These are phyloP conservation scores for Aegle marmelos DNA, from an alignment of 345 rosid genomes.

Conservation along the genomic window DNA sequence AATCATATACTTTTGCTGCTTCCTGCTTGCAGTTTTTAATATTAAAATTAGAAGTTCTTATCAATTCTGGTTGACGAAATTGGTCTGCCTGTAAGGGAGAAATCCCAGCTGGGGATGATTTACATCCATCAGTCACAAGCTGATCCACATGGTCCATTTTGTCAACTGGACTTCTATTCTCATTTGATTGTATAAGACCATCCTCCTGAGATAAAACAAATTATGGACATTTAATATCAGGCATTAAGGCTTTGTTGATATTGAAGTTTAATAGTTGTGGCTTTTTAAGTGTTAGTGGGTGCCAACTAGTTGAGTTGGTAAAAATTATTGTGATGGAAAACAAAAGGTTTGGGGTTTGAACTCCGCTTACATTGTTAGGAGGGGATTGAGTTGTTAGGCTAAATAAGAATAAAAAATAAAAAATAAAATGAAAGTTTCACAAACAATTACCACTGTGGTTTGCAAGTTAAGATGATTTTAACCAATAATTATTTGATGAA, in stretches of 20 bases:
- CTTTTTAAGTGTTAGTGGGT: too few relatives aligned
- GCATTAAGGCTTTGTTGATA: background rate
- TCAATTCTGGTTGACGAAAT: slow-evolving; percentile 27
- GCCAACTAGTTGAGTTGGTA: too few relatives aligned
- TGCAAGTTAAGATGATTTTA: too few relatives aligned
- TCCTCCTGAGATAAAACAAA: slow-evolving; percentile 15
- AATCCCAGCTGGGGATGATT: background rate
- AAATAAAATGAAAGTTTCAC: too few relatives aligned
- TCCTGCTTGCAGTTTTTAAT: slow-evolving; percentile 23
- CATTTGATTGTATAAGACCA: slow-evolving; percentile 4
- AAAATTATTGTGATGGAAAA: too few relatives aligned
- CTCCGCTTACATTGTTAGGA: too few relatives aligned
- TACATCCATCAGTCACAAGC: background rate
- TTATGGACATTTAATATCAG: background rate
- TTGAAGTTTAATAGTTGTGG: background rate
- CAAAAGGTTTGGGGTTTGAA: too few relatives aligned
- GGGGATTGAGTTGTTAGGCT: too few relatives aligned
- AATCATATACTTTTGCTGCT: slow-evolving; percentile 29
- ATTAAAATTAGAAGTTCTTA: slow-evolving; percentile 24
- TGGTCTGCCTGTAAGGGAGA: slow-evolving; percentile 15
- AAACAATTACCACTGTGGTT: too few relatives aligned
- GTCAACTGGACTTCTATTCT: background rate
- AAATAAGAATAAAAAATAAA: too few relatives aligned
- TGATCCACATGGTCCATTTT: background rate
- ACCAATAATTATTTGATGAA: too few relatives aligned